These are phyloP conservation scores for Boletus reticulatus DNA, from an alignment of 768 basidiomycete species.

Conservation along the genomic window DNA sequence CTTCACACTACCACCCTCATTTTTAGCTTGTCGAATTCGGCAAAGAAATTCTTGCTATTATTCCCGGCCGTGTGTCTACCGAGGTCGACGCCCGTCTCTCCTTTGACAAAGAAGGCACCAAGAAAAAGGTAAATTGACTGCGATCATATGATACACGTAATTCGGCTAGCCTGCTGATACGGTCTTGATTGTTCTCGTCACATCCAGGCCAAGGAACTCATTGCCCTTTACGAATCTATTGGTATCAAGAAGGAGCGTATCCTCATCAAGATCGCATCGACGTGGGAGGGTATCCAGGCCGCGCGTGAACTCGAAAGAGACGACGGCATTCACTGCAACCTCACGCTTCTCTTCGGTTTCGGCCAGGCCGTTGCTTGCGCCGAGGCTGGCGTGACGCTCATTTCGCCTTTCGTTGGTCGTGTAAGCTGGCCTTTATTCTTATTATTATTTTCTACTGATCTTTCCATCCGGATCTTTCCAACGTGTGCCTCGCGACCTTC, in stretches of 20 bases:
- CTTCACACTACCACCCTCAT: conserved; percentile 15
- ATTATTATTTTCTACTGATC: background rate
- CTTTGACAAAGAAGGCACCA: conserved; percentile 92
- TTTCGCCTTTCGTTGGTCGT: conserved; percentile 98
- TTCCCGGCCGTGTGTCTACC: conserved; percentile 98
- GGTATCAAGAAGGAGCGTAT: conserved; percentile 93
- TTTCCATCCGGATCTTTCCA: conserved; percentile 9
- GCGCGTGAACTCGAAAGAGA: conserved; percentile 93
- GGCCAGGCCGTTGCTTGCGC: conserved; percentile 98
- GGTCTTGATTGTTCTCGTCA: conserved; percentile 5
- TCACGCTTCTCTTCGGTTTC: conserved; percentile 98
- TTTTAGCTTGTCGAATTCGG: conserved; percentile 94
- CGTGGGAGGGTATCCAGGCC: conserved; percentile 99
- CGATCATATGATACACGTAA: conserved; percentile 23
- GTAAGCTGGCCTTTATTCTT: conserved; percentile 44
- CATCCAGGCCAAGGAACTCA: conserved; percentile 74
- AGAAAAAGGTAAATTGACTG: conserved; percentile 62
- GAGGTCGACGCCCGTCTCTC: conserved; percentile 98
- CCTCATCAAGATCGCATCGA: conserved; percentile 98
- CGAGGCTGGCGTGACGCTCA: conserved; percentile 96
- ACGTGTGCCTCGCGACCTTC: conserved; percentile 6
- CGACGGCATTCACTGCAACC: conserved; percentile 96
- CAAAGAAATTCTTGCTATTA: conserved; percentile 89
- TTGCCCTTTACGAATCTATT: conserved; percentile 90
- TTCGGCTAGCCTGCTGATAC: conserved; percentile 12